Percentiles rank a stretch among this genome's conserved stretches.
phyloP scores from a whole-genome alignment of 805 yeast species.

The Ogataea corticis region DNA sequence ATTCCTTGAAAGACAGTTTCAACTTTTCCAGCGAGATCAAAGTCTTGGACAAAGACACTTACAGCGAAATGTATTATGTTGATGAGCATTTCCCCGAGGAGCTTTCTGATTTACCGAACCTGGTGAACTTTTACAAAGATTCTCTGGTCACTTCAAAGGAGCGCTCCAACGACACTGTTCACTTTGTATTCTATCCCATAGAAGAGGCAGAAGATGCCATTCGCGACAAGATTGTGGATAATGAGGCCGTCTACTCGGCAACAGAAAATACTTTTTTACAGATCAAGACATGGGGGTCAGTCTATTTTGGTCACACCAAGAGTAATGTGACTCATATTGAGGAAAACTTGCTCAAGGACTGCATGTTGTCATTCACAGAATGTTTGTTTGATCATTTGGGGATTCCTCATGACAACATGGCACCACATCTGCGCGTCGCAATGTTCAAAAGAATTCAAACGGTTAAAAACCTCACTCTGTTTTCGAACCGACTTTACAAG shows the following conservation, averaged over 20 bases:
- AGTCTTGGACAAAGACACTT: constrained; percentile 1
- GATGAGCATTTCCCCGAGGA: constrained; percentile 24
- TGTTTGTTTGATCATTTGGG: constrained; percentile 17
- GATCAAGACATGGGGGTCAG: constrained; percentile 27
- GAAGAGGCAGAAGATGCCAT: constrained; percentile 23
- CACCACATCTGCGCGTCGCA: constrained; percentile 24
- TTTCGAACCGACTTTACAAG: constrained; percentile 17
- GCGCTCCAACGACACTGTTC: constrained; percentile 7
- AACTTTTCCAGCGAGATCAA: constrained; percentile 12
- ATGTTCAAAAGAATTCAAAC: constrained; percentile 24
- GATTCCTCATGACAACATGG: constrained; percentile 26
- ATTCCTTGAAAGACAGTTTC: constrained; percentile 6
- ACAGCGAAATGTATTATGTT: constrained; percentile 5
- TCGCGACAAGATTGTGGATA: constrained; percentile 17
- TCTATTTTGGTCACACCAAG: constrained; percentile 29
- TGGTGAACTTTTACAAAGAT: constrained; percentile 20
- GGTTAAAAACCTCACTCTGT: constrained; percentile 24
- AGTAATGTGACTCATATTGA: background rate
- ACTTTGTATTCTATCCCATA: constrained; percentile 29
- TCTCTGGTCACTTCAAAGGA: background rate
- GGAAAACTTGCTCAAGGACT: constrained; percentile 16
- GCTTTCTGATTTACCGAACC: constrained; percentile 25
- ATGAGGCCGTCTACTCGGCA: constrained; percentile 14
- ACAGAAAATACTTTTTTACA: constrained; percentile 22
- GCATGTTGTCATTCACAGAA: constrained; percentile 29